These are phyloP conservation scores for Calonectria ilicicola DNA, from an alignment of 2,329 filamentous ascomycete species.

Conservation along the genomic window DNA sequence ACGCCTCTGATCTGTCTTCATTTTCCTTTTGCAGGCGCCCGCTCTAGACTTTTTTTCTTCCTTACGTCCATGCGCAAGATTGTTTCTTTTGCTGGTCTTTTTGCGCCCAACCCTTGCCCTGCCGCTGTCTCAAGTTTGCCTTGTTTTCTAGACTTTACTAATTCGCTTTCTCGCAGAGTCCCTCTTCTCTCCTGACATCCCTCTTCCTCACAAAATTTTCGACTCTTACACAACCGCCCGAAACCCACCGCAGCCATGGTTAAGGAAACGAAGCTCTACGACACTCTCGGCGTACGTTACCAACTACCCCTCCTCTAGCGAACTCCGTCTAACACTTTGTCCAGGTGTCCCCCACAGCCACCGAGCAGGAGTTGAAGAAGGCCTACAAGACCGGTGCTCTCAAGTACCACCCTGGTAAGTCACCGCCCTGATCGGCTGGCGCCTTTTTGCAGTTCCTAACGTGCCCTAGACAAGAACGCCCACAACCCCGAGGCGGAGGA, in stretches of 20 bases:
- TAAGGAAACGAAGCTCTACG: conserved; percentile 84
- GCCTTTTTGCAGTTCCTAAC: conserved; percentile 23
- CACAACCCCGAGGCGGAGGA: conserved; percentile 93
- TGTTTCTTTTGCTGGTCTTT: conserved; percentile 1
- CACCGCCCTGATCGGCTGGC: neutral
- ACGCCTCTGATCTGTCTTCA: conserved; percentile 25
- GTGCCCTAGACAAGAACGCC: conserved; percentile 86
- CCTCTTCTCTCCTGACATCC: conserved; percentile 17
- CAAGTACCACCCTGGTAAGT: conserved; percentile 85
- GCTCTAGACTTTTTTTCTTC: neutral
- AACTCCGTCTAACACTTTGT: conserved; percentile 31
- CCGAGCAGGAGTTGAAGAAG: conserved; percentile 90
- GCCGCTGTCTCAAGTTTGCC: neutral
- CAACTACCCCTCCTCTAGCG: neutral
- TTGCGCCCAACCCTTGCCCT: neutral
- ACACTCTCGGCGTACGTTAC: conserved; percentile 77
- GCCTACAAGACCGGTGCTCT: conserved; percentile 87
- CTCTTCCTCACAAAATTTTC: conserved; percentile 17
- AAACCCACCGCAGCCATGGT: conserved; percentile 69
- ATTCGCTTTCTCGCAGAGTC: conserved; percentile 31
- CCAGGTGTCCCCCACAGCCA: conserved; percentile 82
- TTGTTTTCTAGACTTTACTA: conserved; percentile 31
- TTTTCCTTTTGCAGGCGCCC: neutral
- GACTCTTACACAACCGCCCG: conserved; percentile 11
- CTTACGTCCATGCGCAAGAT: neutral